Percentiles rank a stretch among this genome's conserved stretches.
Conservation (phyloP, 2,329 filamentous ascomycete genomes). For the Macrophomina phaseolina region DNA sequence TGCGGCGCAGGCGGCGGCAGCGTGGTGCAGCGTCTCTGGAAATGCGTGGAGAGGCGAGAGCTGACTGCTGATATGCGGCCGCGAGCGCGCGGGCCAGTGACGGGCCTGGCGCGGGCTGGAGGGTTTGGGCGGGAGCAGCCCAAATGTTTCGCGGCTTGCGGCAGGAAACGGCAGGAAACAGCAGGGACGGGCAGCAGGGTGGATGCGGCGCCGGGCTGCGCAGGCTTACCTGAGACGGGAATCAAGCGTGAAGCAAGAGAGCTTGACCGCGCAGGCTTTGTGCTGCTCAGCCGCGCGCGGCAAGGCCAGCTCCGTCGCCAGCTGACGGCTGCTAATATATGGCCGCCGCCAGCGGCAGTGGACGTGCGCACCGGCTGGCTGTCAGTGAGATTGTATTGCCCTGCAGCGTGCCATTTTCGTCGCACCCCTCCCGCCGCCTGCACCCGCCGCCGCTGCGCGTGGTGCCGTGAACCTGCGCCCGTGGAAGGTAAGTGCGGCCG, state of each 20-base stretch:
- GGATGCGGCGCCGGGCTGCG: conserved; percentile 2
- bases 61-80: neutral
- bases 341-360: conserved; percentile 11
- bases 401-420: conserved; percentile 24
- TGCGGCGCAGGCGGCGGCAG: neutral
- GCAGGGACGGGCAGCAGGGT: neutral
- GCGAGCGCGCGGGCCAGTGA: conserved; percentile 9
- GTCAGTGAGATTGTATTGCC: conserved; percentile 13
- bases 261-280: conserved; percentile 24
- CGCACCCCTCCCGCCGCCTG: neutral
- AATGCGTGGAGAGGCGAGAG: neutral
- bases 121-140: conserved; percentile 3
- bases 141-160: neutral
- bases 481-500: neutral
- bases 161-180: conserved; percentile 8
- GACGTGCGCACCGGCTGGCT: conserved; percentile 9
- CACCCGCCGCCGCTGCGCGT: neutral
- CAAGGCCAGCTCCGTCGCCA: conserved; percentile 19
- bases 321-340: conserved; percentile 25
- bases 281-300: conserved; percentile 25
- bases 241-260: conserved; percentile 19
- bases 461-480: neutral
- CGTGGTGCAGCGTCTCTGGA: neutral
- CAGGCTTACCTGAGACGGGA: conserved; percentile 9
- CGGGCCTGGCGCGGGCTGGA: neutral